A percentile compares a stretch with the other conserved stretches of the same genome.
Evolutionary conservation across 441 rosid species (phyloP).

Genomic region (Erysimum pusillum): DNA sequence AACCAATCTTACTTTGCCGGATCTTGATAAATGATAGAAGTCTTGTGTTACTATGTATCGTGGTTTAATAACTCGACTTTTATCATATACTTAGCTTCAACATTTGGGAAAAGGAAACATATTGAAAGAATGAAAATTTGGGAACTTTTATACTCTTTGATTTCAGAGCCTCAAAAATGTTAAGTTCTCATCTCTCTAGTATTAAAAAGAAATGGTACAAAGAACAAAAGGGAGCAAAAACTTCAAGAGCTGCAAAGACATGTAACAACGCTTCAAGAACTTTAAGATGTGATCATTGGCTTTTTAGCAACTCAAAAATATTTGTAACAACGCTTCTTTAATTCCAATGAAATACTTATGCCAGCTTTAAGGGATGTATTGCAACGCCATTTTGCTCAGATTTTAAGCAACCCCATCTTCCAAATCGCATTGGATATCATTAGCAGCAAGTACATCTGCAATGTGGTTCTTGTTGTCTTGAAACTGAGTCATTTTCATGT

Average conservation of each 20-base stretch:
- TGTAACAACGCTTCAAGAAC: no score
- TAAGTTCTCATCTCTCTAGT: background rate
- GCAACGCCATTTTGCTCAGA: conserved; percentile 81
- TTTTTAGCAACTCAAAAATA: conserved; percentile 30
- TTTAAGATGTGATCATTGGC: conserved; percentile 9
- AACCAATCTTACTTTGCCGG: no score
- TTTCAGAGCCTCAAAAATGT: conserved; percentile 31
- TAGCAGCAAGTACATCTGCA: conserved; percentile 87
- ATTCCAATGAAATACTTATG: conserved; percentile 41
- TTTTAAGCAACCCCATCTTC: conserved; percentile 81
- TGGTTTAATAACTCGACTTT: no score
- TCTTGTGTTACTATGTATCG: no score
- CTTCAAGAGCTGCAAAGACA: conserved; percentile 28
- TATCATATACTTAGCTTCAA: no score
- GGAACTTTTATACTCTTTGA: background rate
- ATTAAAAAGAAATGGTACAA: conserved; percentile 19
- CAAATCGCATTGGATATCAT: conserved; percentile 91
- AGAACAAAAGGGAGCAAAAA: conserved; percentile 33
- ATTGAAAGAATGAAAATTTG: background rate
- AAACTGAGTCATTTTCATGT: conserved; percentile 82
- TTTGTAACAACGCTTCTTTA: conserved; percentile 20
- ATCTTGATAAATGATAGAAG: no score
- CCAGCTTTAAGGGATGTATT: conserved; percentile 68
- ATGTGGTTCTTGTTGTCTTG: conserved; percentile 96
- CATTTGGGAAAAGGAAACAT: no score